Conservation (phyloP, 805 yeast species). For the Candida morakotiae region DNA sequence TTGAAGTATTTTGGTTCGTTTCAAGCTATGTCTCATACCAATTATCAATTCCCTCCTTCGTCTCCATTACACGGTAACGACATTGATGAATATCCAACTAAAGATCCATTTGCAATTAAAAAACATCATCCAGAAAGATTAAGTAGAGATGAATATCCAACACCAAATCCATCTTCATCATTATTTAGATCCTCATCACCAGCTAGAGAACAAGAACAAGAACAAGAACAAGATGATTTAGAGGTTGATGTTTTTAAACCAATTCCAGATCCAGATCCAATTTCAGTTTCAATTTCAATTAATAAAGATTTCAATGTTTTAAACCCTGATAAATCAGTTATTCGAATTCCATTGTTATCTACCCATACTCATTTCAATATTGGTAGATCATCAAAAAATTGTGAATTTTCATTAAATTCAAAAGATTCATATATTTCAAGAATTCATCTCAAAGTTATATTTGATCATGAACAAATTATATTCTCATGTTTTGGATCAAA, state of each 20-base stretch:
- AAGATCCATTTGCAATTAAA: constrained; percentile 8
- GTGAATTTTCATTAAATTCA: constrained; percentile 47
- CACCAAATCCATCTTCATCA: constrained; percentile 66
- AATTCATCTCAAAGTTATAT: constrained; percentile 54
- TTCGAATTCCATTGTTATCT: constrained; percentile 37
- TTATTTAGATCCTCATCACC: constrained; percentile 41
- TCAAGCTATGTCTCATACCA: constrained; percentile 10
- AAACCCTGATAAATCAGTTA: constrained; percentile 27
- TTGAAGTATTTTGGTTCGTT: too few species aligned
- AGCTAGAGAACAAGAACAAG: constrained; percentile 12
- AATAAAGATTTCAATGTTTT: constrained; percentile 33
- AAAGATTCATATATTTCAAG: constrained; percentile 62
- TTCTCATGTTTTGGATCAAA: constrained; percentile 79
- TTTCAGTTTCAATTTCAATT: constrained; percentile 13
- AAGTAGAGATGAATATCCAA: constrained; percentile 40
- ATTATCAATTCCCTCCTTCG: constrained; percentile 48
- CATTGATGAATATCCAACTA: constrained; percentile 15
- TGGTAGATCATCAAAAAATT: constrained; percentile 67
- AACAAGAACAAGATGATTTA: too few species aligned
- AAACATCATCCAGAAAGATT: neutral
- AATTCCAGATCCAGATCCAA: neutral
- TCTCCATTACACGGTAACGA: constrained; percentile 41
- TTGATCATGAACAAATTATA: constrained; percentile 38
- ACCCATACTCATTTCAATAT: constrained; percentile 39
- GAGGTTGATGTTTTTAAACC: too few species aligned